phyloP scores from a whole-genome alignment of 2,329 filamentous ascomycete genomes.

The Calonectria pseudoreteaudii region DNA sequence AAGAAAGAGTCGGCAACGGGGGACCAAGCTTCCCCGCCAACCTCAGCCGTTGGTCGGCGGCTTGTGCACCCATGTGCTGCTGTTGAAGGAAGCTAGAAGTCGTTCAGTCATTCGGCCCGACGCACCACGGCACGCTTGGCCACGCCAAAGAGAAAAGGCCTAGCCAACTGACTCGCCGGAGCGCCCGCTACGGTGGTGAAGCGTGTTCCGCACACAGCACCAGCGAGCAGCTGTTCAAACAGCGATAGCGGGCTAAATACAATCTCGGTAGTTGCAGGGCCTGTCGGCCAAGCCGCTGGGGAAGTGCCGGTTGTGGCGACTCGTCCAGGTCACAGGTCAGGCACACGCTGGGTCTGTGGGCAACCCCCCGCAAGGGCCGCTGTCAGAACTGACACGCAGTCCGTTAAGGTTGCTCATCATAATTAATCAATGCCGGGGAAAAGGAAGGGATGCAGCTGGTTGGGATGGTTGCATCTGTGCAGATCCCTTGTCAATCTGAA shows the following conservation, averaged over 20 bases:
- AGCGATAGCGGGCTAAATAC: background rate
- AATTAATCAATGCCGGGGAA: slow-evolving; percentile 1
- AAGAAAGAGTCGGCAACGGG: background rate
- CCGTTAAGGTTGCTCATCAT: background rate
- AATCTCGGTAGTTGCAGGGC: background rate
- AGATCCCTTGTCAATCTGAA: background rate
- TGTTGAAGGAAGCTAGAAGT: background rate
- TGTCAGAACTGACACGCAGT: slow-evolving; percentile 2
- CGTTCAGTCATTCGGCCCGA: background rate
- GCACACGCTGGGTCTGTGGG: background rate
- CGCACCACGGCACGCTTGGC: background rate
- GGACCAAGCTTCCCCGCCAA: background rate
- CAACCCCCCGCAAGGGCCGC: background rate
- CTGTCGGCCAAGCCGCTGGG: background rate
- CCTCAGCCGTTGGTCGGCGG: background rate
- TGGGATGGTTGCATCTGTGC: background rate
- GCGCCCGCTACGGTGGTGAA: background rate
- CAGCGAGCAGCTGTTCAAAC: background rate
- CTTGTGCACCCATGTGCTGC: background rate
- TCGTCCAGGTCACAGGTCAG: background rate
- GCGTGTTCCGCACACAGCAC: background rate
- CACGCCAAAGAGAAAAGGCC: background rate
- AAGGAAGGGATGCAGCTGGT: background rate
- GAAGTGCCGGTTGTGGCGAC: background rate
- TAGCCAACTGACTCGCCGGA: background rate